Conservation (phyloP, 2,329 filamentous ascomycete species). For the Claviceps monticola region DNA sequence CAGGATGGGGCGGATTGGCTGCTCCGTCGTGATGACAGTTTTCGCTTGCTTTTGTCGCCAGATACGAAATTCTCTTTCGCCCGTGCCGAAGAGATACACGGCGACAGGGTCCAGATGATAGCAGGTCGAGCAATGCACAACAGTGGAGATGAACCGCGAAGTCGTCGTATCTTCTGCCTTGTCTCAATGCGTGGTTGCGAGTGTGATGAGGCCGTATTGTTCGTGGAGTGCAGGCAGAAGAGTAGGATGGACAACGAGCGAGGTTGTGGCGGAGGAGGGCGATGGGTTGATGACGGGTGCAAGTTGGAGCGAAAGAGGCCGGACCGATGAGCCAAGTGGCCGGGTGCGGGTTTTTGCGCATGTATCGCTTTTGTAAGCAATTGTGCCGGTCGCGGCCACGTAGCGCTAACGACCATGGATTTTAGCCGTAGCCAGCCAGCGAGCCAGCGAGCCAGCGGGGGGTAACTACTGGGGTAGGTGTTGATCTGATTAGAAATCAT, state of each 20-base stretch:
- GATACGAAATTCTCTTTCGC: too few species aligned
- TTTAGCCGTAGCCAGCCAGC: not conserved
- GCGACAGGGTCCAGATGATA: too few species aligned
- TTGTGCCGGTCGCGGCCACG: not conserved
- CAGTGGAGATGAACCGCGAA: not conserved
- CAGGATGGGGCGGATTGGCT: too few species aligned
- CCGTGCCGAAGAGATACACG: too few species aligned
- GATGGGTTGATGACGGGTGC: not conserved
- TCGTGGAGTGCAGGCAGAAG: not conserved
- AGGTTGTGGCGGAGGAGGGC: not conserved
- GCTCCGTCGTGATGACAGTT: not conserved
- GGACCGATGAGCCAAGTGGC: conserved; percentile 3
- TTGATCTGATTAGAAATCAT: too few species aligned
- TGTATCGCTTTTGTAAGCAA: too few species aligned
- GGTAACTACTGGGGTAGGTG: not conserved
- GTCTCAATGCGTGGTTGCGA: not conserved
- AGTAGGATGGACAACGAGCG: not conserved
- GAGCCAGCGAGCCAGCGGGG: not conserved
- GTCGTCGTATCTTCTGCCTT: not conserved
- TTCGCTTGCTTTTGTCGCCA: too few species aligned
- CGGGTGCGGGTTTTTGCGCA: conserved; percentile 2
- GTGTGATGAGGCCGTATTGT: not conserved
- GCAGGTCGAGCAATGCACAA: too few species aligned
- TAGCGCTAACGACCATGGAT: not conserved
- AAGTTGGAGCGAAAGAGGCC: not conserved